A percentile compares a stretch with the other conserved stretches of the same genome.
phyloP scores from a whole-genome alignment of 305 asterid species.

The Petunia hybrid region DNA sequence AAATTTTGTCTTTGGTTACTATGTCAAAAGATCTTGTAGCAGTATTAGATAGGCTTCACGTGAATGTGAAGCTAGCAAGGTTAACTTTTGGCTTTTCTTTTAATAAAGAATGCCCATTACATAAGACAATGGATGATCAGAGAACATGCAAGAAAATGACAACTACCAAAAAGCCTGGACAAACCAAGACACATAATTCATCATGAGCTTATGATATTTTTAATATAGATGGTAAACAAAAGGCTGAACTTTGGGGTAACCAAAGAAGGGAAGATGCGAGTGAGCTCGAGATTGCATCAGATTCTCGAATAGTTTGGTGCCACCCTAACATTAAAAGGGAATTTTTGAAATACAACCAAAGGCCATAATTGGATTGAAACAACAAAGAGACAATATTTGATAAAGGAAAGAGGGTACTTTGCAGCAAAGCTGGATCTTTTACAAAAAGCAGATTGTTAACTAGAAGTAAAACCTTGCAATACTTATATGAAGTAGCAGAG shows the following conservation, averaged over 20 bases:
- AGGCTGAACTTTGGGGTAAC: conserved; percentile 14
- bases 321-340: neutral
- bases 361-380: conserved; percentile 4
- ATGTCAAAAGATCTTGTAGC: neutral
- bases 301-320: conserved; percentile 7
- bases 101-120: neutral
- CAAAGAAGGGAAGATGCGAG: neutral
- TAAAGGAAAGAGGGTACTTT: neutral
- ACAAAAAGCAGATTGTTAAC: neutral
- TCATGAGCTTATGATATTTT: neutral
- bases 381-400: neutral
- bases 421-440: conserved; percentile 5
- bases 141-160: neutral
- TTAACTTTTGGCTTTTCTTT: neutral
- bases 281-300: neutral
- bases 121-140: neutral
- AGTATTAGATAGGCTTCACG: neutral
- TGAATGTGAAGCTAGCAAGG: conserved; percentile 9
- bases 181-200: conserved; percentile 14
- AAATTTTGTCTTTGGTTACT: neutral
- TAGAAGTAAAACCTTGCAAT: too few species aligned
- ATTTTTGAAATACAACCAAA: conserved; percentile 3
- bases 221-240: conserved; percentile 22
- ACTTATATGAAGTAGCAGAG: neutral
- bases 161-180: neutral